Evolutionary conservation across 495 filamentous ascomycete species (phyloP).

Genomic region (Lophium mytilinum): DNA sequence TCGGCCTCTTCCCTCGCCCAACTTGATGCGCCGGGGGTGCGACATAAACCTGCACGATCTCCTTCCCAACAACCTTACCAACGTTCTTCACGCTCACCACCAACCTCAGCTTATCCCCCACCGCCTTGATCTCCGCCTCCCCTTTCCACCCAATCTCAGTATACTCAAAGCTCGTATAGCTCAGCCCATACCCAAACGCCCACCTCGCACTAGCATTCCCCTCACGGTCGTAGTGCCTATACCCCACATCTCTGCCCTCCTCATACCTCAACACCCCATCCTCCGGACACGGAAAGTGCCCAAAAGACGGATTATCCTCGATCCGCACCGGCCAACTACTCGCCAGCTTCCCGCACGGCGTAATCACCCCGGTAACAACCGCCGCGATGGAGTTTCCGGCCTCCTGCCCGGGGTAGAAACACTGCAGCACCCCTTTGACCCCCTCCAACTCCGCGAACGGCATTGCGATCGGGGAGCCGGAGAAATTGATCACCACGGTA

Average conservation of each 20-base stretch:
- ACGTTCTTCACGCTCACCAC: too few relatives aligned
- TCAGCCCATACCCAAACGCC: too few relatives aligned
- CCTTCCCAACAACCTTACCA: too few relatives aligned
- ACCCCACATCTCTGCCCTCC: constrained; percentile 18
- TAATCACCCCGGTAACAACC: constrained; percentile 47
- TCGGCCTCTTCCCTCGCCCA: too few relatives aligned
- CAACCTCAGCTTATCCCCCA: too few relatives aligned
- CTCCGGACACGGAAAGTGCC: constrained; percentile 15
- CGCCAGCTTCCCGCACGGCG: constrained; percentile 49
- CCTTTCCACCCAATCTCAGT: too few relatives aligned
- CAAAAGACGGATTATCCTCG: constrained; percentile 20
- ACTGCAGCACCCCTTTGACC: constrained; percentile 12
- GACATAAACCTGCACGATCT: too few relatives aligned
- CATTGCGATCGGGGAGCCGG: constrained; percentile 15
- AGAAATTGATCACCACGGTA: constrained; percentile 20
- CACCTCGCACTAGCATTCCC: too few relatives aligned
- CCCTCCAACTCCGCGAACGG: constrained; percentile 5
- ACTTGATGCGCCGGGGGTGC: too few relatives aligned
- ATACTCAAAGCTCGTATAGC: too few relatives aligned
- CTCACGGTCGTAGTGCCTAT: constrained; percentile 17
- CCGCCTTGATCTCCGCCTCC: too few relatives aligned
- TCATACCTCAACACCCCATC: constrained; percentile 19
- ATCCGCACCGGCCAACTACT: constrained; percentile 44
- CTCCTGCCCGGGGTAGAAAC: constrained; percentile 22
- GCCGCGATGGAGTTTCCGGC: constrained; percentile 49